phyloP scores from a whole-genome alignment of 805 yeast genomes.

The Debaryomyces hansenii region DNA sequence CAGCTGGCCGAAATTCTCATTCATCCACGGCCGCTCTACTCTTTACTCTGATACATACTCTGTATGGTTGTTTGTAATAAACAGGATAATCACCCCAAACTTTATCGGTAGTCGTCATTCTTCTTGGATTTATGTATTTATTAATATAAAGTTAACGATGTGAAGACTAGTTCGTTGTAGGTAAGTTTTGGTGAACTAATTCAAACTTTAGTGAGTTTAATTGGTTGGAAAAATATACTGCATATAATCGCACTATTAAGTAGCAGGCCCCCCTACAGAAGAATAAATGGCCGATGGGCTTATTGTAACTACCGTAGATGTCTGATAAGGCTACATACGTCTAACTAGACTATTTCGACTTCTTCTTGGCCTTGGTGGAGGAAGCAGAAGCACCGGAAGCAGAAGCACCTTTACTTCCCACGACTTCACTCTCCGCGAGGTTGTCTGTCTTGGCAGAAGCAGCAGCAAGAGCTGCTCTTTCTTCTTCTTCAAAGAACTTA shows the following conservation, averaged over 20 bases:
- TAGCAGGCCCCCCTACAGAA: too few species aligned
- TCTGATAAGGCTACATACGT: not conserved
- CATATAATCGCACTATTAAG: not conserved
- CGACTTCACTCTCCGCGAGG: conserved; percentile 7
- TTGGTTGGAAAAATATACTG: conserved; percentile 6
- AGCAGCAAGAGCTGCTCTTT: conserved; percentile 16
- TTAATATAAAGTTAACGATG: not conserved
- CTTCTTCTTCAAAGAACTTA: conserved; percentile 32
- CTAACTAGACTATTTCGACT: not conserved
- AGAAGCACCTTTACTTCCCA: conserved; percentile 5
- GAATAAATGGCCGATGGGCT: too few species aligned
- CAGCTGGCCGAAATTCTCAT: not conserved
- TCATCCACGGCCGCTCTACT: too few species aligned
- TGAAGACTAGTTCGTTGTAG: not conserved
- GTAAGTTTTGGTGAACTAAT: not conserved
- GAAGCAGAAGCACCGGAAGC: conserved; percentile 3
- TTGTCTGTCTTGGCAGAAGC: conserved; percentile 1
- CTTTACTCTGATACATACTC: conserved; percentile 45
- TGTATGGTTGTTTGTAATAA: conserved; percentile 61
- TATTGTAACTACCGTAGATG: too few species aligned
- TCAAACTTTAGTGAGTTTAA: conserved; percentile 8
- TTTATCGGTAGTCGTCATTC: conserved; percentile 28
- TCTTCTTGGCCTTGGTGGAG: conserved; percentile 16
- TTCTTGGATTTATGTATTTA: not conserved
- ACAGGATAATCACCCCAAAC: conserved; percentile 54